These are phyloP conservation scores for Schizochytrium sp. DNA, from an alignment of 108 stramenopile genomes.

Conservation along the genomic window DNA sequence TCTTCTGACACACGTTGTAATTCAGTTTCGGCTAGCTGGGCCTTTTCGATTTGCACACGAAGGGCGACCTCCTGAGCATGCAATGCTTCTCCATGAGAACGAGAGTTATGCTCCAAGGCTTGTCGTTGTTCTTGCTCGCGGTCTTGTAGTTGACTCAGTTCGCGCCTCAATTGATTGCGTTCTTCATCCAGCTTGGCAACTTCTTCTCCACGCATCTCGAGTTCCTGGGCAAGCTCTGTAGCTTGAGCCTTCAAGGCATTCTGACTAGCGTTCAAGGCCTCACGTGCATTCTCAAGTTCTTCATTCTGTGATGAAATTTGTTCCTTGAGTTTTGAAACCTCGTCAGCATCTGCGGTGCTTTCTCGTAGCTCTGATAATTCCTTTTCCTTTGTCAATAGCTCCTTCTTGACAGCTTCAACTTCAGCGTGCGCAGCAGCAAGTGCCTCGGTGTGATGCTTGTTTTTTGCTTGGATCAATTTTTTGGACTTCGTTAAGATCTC, in stretches of 20 bases:
- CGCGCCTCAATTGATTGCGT: slow-evolving; percentile 17
- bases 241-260: slow-evolving; percentile 26
- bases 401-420: not conserved
- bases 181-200: slow-evolving; percentile 24
- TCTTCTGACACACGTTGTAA: slow-evolving; percentile 19
- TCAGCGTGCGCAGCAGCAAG: not conserved
- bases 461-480: not conserved
- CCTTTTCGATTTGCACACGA: slow-evolving; percentile 33
- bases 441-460: slow-evolving; percentile 37
- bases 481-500: slow-evolving; percentile 35
- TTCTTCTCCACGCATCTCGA: slow-evolving; percentile 7
- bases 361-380: not conserved
- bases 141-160: not conserved
- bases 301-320: not conserved
- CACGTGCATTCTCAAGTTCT: slow-evolving; percentile 11
- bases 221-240: not conserved
- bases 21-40: slow-evolving; percentile 23
- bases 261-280: not conserved
- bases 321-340: not conserved
- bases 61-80: not conserved
- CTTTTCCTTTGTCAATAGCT: not conserved
- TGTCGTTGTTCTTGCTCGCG: not conserved
- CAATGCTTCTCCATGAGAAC: not conserved
- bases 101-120: not conserved
- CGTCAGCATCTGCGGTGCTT: not conserved